phyloP scores from a whole-genome alignment of 1,284 basidiomycete genomes.

The Heterobasidion parviporum region DNA sequence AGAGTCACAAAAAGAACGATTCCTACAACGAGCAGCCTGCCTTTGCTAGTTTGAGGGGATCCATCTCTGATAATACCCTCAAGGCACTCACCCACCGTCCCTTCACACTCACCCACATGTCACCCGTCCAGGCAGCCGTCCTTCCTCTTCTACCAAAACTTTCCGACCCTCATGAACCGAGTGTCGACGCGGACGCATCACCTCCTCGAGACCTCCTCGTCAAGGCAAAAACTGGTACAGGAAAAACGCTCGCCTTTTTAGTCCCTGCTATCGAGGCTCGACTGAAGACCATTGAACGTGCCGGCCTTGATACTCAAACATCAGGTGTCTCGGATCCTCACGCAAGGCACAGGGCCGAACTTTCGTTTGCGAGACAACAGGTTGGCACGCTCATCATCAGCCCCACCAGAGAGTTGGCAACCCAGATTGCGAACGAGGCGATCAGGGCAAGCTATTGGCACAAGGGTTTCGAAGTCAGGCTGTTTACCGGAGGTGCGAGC shows the following conservation, averaged over 20 bases:
- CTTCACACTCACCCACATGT: slow-evolving; percentile 73
- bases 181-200: slow-evolving; percentile 16
- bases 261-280: slow-evolving; percentile 83
- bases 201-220: slow-evolving; percentile 60
- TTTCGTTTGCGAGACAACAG: slow-evolving; percentile 32
- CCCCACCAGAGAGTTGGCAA: slow-evolving; percentile 91
- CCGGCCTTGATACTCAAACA: slow-evolving; percentile 28
- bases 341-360: slow-evolving; percentile 23
- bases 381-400: slow-evolving; percentile 84
- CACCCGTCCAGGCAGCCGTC: slow-evolving; percentile 79
- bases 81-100: slow-evolving; percentile 61
- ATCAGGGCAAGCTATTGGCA: slow-evolving; percentile 61
- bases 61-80: slow-evolving; percentile 39
- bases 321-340: slow-evolving; percentile 31
- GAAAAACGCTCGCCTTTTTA: slow-evolving; percentile 89
- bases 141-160: slow-evolving; percentile 59
- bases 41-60: slow-evolving; percentile 36
- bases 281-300: slow-evolving; percentile 37
- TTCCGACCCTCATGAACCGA: slow-evolving; percentile 35
- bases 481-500: slow-evolving; percentile 78
- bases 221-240: slow-evolving; percentile 89
- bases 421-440: slow-evolving; percentile 89
- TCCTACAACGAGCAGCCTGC: slow-evolving; percentile 13
- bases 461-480: slow-evolving; percentile 58
- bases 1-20: neutral